Conservation (phyloP, 805 yeast species). For the Candida ponderosae region DNA sequence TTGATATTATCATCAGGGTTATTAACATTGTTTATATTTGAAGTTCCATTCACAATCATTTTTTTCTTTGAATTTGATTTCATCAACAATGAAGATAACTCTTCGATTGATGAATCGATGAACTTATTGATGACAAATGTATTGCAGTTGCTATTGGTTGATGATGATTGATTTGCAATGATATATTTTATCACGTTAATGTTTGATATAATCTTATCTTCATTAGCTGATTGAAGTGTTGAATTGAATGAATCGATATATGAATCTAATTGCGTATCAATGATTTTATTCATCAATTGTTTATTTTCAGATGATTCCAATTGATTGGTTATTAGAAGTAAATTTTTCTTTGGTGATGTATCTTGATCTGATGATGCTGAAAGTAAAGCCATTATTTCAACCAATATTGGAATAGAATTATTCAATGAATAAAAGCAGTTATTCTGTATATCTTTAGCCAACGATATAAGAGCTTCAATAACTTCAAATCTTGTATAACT, state of each 20-base stretch:
- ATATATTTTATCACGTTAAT: constrained; percentile 12
- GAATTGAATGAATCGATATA: constrained; percentile 12
- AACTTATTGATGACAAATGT: constrained; percentile 10
- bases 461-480: constrained; percentile 20
- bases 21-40: no score
- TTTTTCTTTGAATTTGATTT: constrained; percentile 9
- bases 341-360: constrained; percentile 10
- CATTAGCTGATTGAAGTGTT: constrained; percentile 18
- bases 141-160: neutral
- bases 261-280: constrained; percentile 9
- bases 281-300: constrained; percentile 6
- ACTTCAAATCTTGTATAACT: constrained; percentile 26
- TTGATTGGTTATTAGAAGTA: neutral
- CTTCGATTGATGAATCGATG: constrained; percentile 9
- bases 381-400: constrained; percentile 25
- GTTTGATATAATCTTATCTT: constrained; percentile 11
- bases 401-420: constrained; percentile 25
- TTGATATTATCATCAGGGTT: constrained; percentile 2
- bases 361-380: constrained; percentile 14
- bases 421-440: constrained; percentile 28
- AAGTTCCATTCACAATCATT: neutral
- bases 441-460: constrained; percentile 23
- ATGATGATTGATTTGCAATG: constrained; percentile 4
- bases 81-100: constrained; percentile 11
- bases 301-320: constrained; percentile 1